These are phyloP conservation scores for Sporothrix luriei DNA, from an alignment of 2,329 filamentous ascomycete species.

Conservation along the genomic window DNA sequence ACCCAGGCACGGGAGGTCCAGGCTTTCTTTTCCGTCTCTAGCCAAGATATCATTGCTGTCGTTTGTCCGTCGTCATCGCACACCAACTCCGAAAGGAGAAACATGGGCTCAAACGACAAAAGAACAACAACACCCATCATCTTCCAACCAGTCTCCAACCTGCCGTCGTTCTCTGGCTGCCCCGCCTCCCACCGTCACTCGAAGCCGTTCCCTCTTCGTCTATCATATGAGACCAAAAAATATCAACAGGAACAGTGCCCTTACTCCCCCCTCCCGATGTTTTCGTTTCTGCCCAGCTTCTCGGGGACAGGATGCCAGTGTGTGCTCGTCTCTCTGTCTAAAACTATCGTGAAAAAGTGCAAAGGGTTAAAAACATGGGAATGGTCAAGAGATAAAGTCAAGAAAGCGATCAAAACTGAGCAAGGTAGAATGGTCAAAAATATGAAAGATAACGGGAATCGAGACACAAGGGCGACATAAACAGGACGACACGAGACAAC, in stretches of 20 bases:
- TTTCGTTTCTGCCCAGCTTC: slow-evolving; percentile 21
- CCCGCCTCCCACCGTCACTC: not conserved
- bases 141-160: not conserved
- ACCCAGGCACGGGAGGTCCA: not conserved
- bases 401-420: slow-evolving; percentile 13
- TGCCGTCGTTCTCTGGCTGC: not conserved
- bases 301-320: slow-evolving; percentile 15
- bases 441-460: slow-evolving; percentile 12
- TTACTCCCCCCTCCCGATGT: not conserved
- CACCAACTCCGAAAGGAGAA: not conserved
- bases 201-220: slow-evolving; percentile 2
- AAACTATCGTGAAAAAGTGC: not conserved
- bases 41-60: slow-evolving; percentile 30
- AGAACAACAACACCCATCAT: slow-evolving; percentile 15
- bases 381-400: slow-evolving; percentile 20
- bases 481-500: slow-evolving; percentile 20
- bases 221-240: slow-evolving; percentile 7
- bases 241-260: not conserved
- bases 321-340: slow-evolving; percentile 23
- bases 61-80: slow-evolving; percentile 5
- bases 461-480: slow-evolving; percentile 18
- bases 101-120: not conserved
- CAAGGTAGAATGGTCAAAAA: slow-evolving; percentile 16
- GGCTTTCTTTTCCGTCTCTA: not conserved
- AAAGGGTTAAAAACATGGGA: not conserved